Percentiles rank a stretch among this genome's conserved stretches.
phyloP scores from a whole-genome alignment of 78 protist species.

The Parvularia atlantis region DNA sequence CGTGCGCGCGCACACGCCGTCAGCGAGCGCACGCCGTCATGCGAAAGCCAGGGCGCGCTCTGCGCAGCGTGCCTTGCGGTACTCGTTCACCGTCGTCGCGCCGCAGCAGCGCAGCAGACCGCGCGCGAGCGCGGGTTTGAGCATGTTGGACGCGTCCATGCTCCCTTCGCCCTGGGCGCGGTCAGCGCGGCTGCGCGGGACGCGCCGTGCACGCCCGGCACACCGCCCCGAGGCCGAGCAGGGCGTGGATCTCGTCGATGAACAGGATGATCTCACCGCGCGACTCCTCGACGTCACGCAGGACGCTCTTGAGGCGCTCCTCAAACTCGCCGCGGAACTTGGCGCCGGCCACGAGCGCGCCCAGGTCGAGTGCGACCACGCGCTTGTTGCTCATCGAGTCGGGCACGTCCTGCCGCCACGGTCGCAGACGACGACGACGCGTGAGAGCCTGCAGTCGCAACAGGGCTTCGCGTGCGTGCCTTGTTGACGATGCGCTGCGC shows the following conservation, averaged over 20 bases:
- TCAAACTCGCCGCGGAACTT: slow-evolving; percentile 97
- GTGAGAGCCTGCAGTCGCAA: too few relatives aligned
- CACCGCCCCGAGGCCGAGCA: slow-evolving; percentile 84
- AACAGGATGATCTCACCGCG: slow-evolving; percentile 84
- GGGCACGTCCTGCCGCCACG: slow-evolving; percentile 83
- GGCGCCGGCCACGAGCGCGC: slow-evolving; percentile 95
- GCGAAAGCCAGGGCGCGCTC: too few relatives aligned
- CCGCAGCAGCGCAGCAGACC: slow-evolving; percentile 96
- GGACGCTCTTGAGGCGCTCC: slow-evolving; percentile 91
- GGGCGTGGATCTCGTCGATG: slow-evolving; percentile 95
- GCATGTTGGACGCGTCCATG: slow-evolving; percentile 97
- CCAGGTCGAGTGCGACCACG: slow-evolving; percentile 89
- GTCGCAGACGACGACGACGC: too few relatives aligned
- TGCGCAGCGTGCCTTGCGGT: too few relatives aligned
- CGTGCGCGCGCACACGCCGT: too few relatives aligned
- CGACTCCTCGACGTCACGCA: slow-evolving; percentile 80
- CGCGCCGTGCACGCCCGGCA: too few relatives aligned
- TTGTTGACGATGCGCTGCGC: slow-evolving; percentile 92
- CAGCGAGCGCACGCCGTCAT: too few relatives aligned
- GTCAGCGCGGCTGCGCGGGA: too few relatives aligned
- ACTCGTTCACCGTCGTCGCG: slow-evolving; percentile 97
- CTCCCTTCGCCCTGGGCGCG: slow-evolving; percentile 87
- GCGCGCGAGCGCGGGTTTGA: slow-evolving; percentile 97
- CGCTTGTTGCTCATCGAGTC: slow-evolving; percentile 45
- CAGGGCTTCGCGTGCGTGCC: too few relatives aligned